Percentiles rank a stretch among this genome's conserved stretches.
Conservation (phyloP, 225 moss, liverwort and hornwort genomes). For the Marchantia polymorpha region DNA sequence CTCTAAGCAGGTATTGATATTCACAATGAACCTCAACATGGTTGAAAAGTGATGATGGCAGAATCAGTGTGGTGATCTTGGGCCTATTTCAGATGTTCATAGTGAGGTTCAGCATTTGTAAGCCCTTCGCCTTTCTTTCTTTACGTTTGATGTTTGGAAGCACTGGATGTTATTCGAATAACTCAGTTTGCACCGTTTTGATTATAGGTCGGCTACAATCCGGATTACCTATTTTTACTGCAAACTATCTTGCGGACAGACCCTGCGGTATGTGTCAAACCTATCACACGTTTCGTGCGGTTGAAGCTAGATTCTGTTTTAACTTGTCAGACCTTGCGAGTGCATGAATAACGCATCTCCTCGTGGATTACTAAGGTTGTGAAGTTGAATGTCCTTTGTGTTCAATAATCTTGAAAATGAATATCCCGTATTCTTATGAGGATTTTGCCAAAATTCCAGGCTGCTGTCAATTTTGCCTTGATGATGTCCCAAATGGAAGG, state of each 20-base stretch:
- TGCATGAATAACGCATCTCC: no score
- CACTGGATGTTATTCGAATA: no score
- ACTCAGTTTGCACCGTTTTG: not conserved
- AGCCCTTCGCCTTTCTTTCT: no score
- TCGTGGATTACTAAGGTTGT: no score
- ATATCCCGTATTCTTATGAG: not conserved
- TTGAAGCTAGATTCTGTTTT: not conserved
- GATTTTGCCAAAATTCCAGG: conserved; percentile 44
- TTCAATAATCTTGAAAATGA: not conserved
- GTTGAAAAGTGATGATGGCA: no score
- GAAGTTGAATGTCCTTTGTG: not conserved
- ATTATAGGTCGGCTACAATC: conserved; percentile 84
- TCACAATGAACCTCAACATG: no score
- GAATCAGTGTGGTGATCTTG: no score
- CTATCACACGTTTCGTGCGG: not conserved
- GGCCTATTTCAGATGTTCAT: no score
- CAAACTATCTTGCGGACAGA: conserved; percentile 93
- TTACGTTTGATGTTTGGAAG: no score
- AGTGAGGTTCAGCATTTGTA: no score
- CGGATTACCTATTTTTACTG: conserved; percentile 90
- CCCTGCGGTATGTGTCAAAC: conserved; percentile 59
- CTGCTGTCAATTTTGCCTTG: conserved; percentile 96
- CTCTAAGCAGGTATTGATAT: conserved; percentile 80
- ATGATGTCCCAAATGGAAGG: conserved; percentile 99
- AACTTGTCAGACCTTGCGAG: not conserved